Base-by-base conservation (phyloP, 768 basidiomycete species). In the Pholiota molesta region DNA sequence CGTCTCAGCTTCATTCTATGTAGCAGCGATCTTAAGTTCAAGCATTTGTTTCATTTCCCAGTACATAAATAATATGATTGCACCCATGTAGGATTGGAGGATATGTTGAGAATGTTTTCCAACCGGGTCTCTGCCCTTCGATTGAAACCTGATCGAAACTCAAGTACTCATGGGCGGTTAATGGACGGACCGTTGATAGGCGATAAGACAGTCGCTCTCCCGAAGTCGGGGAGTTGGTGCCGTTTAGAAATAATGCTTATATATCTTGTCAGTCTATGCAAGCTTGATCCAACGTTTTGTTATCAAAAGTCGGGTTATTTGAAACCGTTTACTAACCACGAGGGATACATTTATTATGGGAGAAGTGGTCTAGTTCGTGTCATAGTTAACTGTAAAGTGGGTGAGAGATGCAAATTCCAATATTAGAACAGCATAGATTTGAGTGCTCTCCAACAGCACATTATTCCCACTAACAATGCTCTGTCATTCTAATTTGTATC, bases 181-280 rank as follows among this genome's bases (percentile, higher is more conserved):
- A 57, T 45, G 44, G 29, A 57, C 56, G 56, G 56, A 26, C 56
- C 56, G 56, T 45, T 31, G 44, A 57, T 57, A 57, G 56, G 42
- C 56, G 33, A 45, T 57, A 45, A 19, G 28, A 57, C 45, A 45
- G 28, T 14, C 45, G 44, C 40, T 16, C 56, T 42, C 56, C 42
- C 56, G 40, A 42, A 23, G 17, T 40, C 44, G 56, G 47, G n/a
- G 47, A 49, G 21, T 26, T 49, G 47, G 23, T 14, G 47, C 47
- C 47, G 47, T 49, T 49, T 49, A 13, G 47, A 21, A 49, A 49
- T 49, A 49, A 49, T 26, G 19, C 47, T 49, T n/a, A 49, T 49
- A 49, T 49, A 49, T 49, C 19, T 23, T 5, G 47, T 49, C 47
- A 49, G 13, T 49, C 23, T 49, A 49, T 23, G 47, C 23, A 49